A percentile compares a stretch with the other conserved stretches of the same genome.
These are phyloP conservation scores for Dactylella cylindrospora DNA, from an alignment of 2,329 filamentous ascomycete genomes.

Conservation along the genomic window DNA sequence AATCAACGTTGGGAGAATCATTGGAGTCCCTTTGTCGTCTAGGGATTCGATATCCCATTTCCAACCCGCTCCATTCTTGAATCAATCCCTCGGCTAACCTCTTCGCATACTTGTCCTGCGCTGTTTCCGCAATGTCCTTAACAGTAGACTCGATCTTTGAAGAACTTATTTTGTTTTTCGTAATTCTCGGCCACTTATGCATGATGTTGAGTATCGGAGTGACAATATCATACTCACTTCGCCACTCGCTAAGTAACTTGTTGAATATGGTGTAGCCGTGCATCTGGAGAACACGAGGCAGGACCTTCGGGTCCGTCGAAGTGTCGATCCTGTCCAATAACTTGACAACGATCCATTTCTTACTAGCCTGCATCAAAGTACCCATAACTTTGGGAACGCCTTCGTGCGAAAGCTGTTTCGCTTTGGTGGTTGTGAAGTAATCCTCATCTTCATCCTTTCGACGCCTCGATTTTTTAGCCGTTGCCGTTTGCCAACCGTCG, in stretches of 20 bases:
- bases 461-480: conserved; percentile 86
- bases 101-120: conserved; percentile 73
- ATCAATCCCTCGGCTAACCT: conserved; percentile 70
- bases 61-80: conserved; percentile 82
- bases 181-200: conserved; percentile 82
- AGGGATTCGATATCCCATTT: conserved; percentile 89
- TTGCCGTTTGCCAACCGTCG: conserved; percentile 86
- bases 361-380: conserved; percentile 93
- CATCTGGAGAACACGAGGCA: conserved; percentile 88
- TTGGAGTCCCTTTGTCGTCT: conserved; percentile 54
- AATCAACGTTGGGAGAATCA: conserved; percentile 33
- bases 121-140: conserved; percentile 63
- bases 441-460: conserved; percentile 92
- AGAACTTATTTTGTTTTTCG: conserved; percentile 94
- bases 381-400: conserved; percentile 95
- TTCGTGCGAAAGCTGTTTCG: conserved; percentile 72
- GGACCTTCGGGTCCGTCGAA: conserved; percentile 81
- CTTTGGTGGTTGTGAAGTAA: conserved; percentile 85
- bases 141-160: conserved; percentile 90
- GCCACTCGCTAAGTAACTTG: conserved; percentile 78
- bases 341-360: conserved; percentile 99
- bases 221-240: conserved; percentile 84
- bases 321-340: conserved; percentile 83
- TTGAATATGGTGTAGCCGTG: conserved; percentile 96
- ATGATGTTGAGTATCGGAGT: conserved; percentile 88